phyloP scores from a whole-genome alignment of 176 grass and related monocot genomes.

The Pontederia crassipes region DNA sequence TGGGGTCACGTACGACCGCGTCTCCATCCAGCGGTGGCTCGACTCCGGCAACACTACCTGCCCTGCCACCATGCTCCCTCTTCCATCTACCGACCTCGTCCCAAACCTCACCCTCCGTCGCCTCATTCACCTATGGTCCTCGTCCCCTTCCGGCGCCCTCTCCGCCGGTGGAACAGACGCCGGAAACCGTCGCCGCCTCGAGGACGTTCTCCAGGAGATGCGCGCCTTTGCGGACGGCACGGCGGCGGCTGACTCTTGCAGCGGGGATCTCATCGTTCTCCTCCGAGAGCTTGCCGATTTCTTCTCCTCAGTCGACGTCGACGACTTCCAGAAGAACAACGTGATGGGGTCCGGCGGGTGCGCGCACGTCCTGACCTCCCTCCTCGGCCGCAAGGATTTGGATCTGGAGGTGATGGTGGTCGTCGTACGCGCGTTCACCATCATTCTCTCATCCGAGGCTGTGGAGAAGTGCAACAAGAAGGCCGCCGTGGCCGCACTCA shows the following conservation, averaged over 20 bases:
- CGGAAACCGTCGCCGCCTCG: slow-evolving; percentile 4
- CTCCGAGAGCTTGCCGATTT: slow-evolving; percentile 52
- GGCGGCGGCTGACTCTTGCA: neutral
- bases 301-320: slow-evolving; percentile 60
- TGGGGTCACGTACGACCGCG: slow-evolving; percentile 15
- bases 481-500: slow-evolving; percentile 27
- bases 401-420: slow-evolving; percentile 21
- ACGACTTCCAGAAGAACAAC: slow-evolving; percentile 77
- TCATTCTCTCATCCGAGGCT: slow-evolving; percentile 36
- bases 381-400: slow-evolving; percentile 22
- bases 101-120: slow-evolving; percentile 20
- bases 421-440: slow-evolving; percentile 37
- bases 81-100: slow-evolving; percentile 15
- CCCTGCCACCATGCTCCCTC: neutral
- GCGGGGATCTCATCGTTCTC: slow-evolving; percentile 3
- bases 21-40: slow-evolving; percentile 15
- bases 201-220: slow-evolving; percentile 34
- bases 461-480: slow-evolving; percentile 54
- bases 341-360: slow-evolving; percentile 40
- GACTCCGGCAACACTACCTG: slow-evolving; percentile 16
- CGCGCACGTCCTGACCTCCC: slow-evolving; percentile 30
- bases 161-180: neutral
- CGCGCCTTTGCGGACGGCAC: slow-evolving; percentile 15
- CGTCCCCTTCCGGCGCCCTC: neutral
- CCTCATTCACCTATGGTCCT: slow-evolving; percentile 17